These are phyloP conservation scores for Gossypium raimondii DNA, from an alignment of 345 rosid species.

Conservation along the genomic window DNA sequence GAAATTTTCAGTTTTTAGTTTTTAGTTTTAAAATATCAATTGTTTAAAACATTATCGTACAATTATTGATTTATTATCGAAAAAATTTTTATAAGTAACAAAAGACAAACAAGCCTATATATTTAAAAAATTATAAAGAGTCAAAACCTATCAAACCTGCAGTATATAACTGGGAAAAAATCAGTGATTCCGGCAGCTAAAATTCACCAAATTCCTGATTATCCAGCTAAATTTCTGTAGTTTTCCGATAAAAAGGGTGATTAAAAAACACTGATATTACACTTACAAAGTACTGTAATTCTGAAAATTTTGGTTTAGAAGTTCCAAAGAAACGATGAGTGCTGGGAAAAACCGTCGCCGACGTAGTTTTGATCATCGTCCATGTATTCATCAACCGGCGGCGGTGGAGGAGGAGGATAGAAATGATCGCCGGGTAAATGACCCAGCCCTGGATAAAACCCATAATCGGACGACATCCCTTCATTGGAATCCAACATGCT, in stretches of 20 bases:
- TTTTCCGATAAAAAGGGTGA: not conserved
- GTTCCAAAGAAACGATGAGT: conserved; percentile 56
- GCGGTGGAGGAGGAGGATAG: conserved; percentile 8
- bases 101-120: not conserved
- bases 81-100: too few relatives aligned
- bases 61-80: too few relatives aligned
- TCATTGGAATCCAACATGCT: conserved; percentile 24
- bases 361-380: conserved; percentile 12
- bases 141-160: not conserved
- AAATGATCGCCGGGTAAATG: not conserved
- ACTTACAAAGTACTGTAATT: not conserved
- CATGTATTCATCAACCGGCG: conserved; percentile 4
- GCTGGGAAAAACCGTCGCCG: conserved; percentile 11
- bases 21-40: too few relatives aligned
- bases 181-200: not conserved
- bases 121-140: not conserved
- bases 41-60: too few relatives aligned
- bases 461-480: conserved; percentile 20
- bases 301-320: conserved; percentile 21
- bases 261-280: not conserved
- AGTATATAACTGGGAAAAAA: not conserved
- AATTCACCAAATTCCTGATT: conserved; percentile 10
- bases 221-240: not conserved
- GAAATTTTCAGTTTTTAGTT: too few relatives aligned
- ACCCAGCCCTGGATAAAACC: conserved; percentile 20